phyloP scores from a whole-genome alignment of 441 rosid genomes.

The Jatropha multifida region DNA sequence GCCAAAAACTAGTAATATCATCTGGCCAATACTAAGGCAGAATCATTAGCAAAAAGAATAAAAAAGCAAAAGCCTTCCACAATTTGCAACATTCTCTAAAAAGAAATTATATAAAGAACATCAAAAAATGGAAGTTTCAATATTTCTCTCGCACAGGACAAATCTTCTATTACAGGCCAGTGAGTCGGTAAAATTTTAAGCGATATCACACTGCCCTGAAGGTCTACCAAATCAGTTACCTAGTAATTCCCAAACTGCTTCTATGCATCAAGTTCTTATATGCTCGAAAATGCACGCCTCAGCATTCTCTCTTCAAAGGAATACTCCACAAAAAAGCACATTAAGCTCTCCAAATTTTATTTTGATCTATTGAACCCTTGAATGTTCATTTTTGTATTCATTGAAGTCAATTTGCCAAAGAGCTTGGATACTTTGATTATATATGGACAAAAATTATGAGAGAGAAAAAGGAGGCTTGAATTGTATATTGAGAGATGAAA shows the following conservation, averaged over 20 bases:
- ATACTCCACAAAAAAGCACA: not conserved
- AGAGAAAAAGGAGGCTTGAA: not conserved
- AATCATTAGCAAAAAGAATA: not conserved
- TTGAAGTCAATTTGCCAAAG: not conserved
- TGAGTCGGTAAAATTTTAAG: not conserved
- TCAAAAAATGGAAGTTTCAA: not conserved
- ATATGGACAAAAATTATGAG: not conserved
- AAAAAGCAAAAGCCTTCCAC: not conserved
- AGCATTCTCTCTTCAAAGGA: constrained; percentile 3
- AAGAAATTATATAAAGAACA: not conserved
- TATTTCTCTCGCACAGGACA: not conserved
- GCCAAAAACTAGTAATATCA: not conserved
- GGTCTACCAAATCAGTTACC: not conserved
- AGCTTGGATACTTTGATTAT: not conserved
- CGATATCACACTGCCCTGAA: not conserved
- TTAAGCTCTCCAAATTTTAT: not conserved
- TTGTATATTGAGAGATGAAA: not conserved
- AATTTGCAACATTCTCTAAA: not conserved
- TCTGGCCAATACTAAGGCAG: not conserved
- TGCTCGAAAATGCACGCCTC: not conserved
- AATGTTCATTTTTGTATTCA: too few species aligned
- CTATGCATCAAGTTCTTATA: not conserved
- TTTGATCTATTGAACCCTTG: not conserved
- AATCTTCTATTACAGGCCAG: not conserved
- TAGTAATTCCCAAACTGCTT: constrained; percentile 1